Evolutionary conservation across 2,329 filamentous ascomycete genomes (phyloP), one percentile per base, ranked within the genome.

Genomic region (Thelonectria blattea): DNA sequence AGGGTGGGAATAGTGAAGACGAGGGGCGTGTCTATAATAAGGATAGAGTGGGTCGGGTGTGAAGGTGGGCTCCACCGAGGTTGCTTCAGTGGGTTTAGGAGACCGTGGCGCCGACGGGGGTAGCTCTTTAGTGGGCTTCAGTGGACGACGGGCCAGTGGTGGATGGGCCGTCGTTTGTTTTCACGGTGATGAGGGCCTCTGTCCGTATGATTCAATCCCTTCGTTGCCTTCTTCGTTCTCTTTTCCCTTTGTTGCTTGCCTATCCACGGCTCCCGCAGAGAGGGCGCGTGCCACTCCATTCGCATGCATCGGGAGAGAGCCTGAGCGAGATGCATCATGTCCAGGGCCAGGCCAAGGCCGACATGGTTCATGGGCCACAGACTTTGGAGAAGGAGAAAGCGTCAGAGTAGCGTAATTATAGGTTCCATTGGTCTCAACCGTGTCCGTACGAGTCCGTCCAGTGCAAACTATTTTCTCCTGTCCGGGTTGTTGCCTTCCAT

Each of bases 111-210:
- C 51, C 42, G 39, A 51, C 24, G 57, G 52, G 52, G 52, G 49
- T 56, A 56, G 43, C 43, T 24, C 18, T 43, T 50, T 58, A 42
- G 52, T 48, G 58, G 41, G 34, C 54, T 56, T 46, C 47, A 56
- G 37, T 50, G 54, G 47, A 49, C 30, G 39, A 50, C 17, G 37
- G 24, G 37, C 41, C 24, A 37, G 51, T 3, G 18, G 37, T 46
- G 24, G 11, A 46, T 27, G 45, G 20, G 15, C 45, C 22, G 32
- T 34, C 3, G 51, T 32, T 49, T 27, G 45, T 47, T 47, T 20
- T 46, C 15, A 24, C n/a, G 43, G n/a, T n/a, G 39, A 52, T 34
- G 20, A 24, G 22, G 6, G 22, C 22, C 22, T 24, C 22, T 30
- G 22, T 24, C 22, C 22, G 22, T 24, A 7, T 24, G 7, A 24